These are phyloP conservation scores for Backusella mclennaniae DNA, from an alignment of 192 early-diverging fungal species.

Conservation along the genomic window DNA sequence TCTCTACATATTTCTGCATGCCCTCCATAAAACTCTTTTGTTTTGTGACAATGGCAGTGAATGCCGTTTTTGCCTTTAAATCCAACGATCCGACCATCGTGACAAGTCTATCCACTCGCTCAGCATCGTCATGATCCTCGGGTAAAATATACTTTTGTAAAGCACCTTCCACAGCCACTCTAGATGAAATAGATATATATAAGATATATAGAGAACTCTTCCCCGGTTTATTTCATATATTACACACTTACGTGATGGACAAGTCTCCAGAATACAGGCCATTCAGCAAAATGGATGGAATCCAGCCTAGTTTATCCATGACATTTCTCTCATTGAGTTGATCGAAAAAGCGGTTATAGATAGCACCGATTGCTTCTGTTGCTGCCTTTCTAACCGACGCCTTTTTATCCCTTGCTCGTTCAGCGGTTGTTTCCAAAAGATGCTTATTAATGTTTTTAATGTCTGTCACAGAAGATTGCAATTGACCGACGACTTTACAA, in stretches of 20 bases:
- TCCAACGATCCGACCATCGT: slow-evolving; percentile 63
- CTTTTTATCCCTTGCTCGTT: slow-evolving; percentile 90
- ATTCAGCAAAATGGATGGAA: slow-evolving; percentile 79
- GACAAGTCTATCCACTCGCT: slow-evolving; percentile 67
- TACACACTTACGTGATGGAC: slow-evolving; percentile 64
- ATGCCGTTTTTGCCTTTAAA: slow-evolving; percentile 68
- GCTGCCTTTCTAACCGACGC: slow-evolving; percentile 69
- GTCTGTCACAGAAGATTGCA: slow-evolving; percentile 58
- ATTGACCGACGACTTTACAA: slow-evolving; percentile 63
- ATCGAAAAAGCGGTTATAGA: slow-evolving; percentile 73
- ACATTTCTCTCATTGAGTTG: slow-evolving; percentile 56
- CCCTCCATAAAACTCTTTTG: slow-evolving; percentile 42
- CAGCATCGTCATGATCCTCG: slow-evolving; percentile 48
- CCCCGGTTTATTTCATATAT: background rate
- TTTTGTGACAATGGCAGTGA: slow-evolving; percentile 71
- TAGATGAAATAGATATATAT: background rate
- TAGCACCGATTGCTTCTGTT: slow-evolving; percentile 61
- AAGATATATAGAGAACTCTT: background rate
- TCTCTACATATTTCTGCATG: slow-evolving; percentile 2
- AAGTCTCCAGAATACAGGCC: slow-evolving; percentile 84
- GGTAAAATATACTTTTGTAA: slow-evolving; percentile 64
- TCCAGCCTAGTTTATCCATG: slow-evolving; percentile 73
- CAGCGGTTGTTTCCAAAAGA: slow-evolving; percentile 59
- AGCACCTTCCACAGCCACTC: slow-evolving; percentile 59
- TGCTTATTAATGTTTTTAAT: slow-evolving; percentile 55